These are phyloP conservation scores for Tetrahymena thermophila DNA, from an alignment of 73 alveolate genomes.

Conservation along the genomic window DNA sequence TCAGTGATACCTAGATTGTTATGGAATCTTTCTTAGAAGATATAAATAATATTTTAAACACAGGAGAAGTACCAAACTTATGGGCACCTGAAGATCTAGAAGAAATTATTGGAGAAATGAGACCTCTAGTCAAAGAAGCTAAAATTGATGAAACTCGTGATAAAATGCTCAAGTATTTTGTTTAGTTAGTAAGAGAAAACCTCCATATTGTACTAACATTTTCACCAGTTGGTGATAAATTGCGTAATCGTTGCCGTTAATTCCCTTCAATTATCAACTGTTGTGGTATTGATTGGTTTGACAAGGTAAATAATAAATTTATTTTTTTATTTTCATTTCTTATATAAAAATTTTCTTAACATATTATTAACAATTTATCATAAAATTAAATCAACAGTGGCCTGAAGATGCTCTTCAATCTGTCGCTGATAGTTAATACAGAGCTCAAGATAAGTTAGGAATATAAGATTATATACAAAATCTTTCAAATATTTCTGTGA, in stretches of 20 bases:
- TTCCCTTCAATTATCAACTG: slow-evolving; percentile 95
- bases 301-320: slow-evolving; percentile 42
- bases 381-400: slow-evolving; percentile 58
- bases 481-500: slow-evolving; percentile 81
- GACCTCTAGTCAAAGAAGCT: slow-evolving; percentile 97
- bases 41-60: slow-evolving; percentile 97
- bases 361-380: slow-evolving; percentile 54
- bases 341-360: slow-evolving; percentile 76
- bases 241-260: slow-evolving; percentile 98
- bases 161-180: slow-evolving; percentile 91
- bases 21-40: slow-evolving; percentile 99
- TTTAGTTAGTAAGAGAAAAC: slow-evolving; percentile 93
- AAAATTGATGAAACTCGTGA: slow-evolving; percentile 96
- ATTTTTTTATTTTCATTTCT: too few relatives aligned
- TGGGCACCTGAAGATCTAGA: slow-evolving; percentile 97
- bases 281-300: slow-evolving; percentile 94
- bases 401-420: slow-evolving; percentile 95
- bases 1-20: slow-evolving; percentile 97
- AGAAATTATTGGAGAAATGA: slow-evolving; percentile 89
- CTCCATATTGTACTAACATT: slow-evolving; percentile 97
- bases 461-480: slow-evolving; percentile 63
- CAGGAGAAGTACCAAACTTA: slow-evolving; percentile 99
- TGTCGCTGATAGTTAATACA: slow-evolving; percentile 94
- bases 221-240: slow-evolving; percentile 99
- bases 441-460: slow-evolving; percentile 47